These are phyloP conservation scores for Trifolium fragiferum DNA, from an alignment of 306 rosid genomes.

Conservation along the genomic window DNA sequence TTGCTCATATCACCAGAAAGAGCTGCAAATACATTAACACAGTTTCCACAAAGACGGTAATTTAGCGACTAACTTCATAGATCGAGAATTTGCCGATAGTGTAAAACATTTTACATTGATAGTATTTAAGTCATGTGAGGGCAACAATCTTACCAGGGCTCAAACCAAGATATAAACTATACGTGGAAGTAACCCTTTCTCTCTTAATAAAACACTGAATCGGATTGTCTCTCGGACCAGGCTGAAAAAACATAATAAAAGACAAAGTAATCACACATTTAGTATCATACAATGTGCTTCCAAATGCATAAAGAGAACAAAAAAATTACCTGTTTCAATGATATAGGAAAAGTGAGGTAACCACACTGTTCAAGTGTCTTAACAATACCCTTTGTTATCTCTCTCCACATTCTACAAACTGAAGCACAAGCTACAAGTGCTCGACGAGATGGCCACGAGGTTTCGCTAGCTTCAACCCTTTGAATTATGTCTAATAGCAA, in stretches of 20 bases:
- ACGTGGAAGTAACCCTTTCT: slow-evolving; percentile 80
- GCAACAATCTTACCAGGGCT: slow-evolving; percentile 75
- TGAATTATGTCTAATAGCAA: slow-evolving; percentile 82
- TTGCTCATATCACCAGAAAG: slow-evolving; percentile 82
- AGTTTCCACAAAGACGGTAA: slow-evolving; percentile 3
- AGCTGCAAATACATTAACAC: slow-evolving; percentile 51
- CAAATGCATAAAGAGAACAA: slow-evolving; percentile 5
- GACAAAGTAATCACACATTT: slow-evolving; percentile 30
- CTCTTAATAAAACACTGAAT: slow-evolving; percentile 92
- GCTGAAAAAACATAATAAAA: slow-evolving; percentile 52
- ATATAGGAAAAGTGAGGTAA: slow-evolving; percentile 81
- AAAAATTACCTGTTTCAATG: slow-evolving; percentile 77
- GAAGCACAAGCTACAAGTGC: slow-evolving; percentile 85
- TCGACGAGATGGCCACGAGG: slow-evolving; percentile 84
- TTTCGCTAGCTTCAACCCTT: slow-evolving; percentile 78
- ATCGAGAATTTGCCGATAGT: not conserved
- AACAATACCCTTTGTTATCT: slow-evolving; percentile 71
- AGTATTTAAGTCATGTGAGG: slow-evolving; percentile 6
- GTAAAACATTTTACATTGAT: too few species aligned
- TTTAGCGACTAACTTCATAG: not conserved
- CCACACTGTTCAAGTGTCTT: slow-evolving; percentile 89
- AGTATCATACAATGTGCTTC: slow-evolving; percentile 12
- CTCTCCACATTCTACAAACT: slow-evolving; percentile 87
- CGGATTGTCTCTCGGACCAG: slow-evolving; percentile 82
- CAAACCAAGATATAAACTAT: slow-evolving; percentile 78